A percentile compares a stretch with the other conserved stretches of the same genome.
These are phyloP conservation scores for Pogostemon cablin DNA, from an alignment of 257 asterid species.

Conservation along the genomic window DNA sequence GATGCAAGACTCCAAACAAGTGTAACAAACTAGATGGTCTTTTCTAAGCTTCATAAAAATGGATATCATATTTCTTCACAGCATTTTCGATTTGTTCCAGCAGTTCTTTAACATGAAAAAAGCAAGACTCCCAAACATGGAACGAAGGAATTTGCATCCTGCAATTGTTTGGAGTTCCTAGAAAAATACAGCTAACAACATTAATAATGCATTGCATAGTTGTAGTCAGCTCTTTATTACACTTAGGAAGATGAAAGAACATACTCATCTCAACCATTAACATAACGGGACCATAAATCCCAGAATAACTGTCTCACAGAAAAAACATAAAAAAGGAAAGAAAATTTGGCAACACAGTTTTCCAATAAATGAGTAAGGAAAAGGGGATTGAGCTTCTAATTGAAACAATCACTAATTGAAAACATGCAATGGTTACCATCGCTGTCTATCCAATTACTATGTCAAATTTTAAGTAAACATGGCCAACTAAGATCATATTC, in stretches of 20 bases:
- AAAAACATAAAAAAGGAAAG: not conserved
- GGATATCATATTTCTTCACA: not conserved
- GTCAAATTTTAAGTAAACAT: slow-evolving; percentile 23
- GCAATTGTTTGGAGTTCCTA: not conserved
- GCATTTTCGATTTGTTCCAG: not conserved
- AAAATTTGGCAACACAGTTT: not conserved
- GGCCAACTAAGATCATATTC: slow-evolving; percentile 4
- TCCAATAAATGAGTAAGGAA: slow-evolving; percentile 1
- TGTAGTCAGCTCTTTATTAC: not conserved
- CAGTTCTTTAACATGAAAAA: not conserved
- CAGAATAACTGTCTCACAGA: not conserved
- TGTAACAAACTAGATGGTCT: not conserved
- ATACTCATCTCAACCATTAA: not conserved
- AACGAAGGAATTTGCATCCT: too few relatives aligned
- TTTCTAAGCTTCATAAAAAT: slow-evolving; percentile 3
- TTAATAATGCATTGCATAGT: not conserved
- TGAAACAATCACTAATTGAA: slow-evolving; percentile 6
- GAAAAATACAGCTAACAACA: slow-evolving; percentile 2
- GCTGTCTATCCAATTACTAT: slow-evolving; percentile 57
- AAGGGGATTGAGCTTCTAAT: not conserved
- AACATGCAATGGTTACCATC: slow-evolving; percentile 36
- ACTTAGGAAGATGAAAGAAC: not conserved
- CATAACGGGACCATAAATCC: not conserved
- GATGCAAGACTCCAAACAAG: slow-evolving; percentile 19
- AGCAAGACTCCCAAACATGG: not conserved